Evolutionary conservation across 176 grass and related monocot genomes (phyloP).

Genomic region (Zea luxurians): DNA sequence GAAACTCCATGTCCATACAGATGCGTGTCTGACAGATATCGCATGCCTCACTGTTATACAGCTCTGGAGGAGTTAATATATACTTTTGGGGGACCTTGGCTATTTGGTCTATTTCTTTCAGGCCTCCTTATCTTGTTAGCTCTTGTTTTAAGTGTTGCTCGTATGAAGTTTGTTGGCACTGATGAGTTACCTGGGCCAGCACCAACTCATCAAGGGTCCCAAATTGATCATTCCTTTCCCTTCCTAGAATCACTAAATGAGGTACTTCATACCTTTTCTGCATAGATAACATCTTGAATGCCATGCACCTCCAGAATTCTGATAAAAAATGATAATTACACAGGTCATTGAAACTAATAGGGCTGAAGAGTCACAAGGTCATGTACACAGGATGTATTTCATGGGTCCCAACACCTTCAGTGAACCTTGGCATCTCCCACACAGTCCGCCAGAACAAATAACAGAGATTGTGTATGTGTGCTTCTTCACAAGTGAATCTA

Average conservation of each 20-base stretch:
- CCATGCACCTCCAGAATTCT: constrained; percentile 10
- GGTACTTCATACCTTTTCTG: constrained; percentile 47
- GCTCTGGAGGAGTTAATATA: constrained; percentile 96
- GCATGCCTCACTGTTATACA: constrained; percentile 99
- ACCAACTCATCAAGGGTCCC: constrained; percentile 93
- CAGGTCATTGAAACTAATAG: constrained; percentile 99
- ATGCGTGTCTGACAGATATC: constrained; percentile 96
- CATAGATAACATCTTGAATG: constrained; percentile 11
- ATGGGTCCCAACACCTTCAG: constrained; percentile 99
- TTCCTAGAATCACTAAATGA: constrained; percentile 99
- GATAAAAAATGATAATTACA: constrained; percentile 37
- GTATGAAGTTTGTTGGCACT: constrained; percentile 98
- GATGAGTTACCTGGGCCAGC: constrained; percentile 96
- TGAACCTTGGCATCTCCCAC: constrained; percentile 96
- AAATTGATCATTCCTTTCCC: constrained; percentile 99
- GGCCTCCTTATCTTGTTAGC: constrained; percentile 95
- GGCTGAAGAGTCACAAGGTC: constrained; percentile 89
- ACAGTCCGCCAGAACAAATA: constrained; percentile 86
- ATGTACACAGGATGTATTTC: constrained; percentile 98
- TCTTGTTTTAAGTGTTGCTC: constrained; percentile 96
- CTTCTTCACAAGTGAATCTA: constrained; percentile 33
- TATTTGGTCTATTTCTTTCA: constrained; percentile 95
- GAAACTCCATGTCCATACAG: constrained; percentile 90
- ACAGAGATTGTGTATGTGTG: constrained; percentile 88
- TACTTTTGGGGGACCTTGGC: constrained; percentile 98